Evolutionary conservation across 2,329 filamentous ascomycete species (phyloP), one percentile per base, ranked within the genome.

Genomic region (Herpotrichia juniperi): DNA sequence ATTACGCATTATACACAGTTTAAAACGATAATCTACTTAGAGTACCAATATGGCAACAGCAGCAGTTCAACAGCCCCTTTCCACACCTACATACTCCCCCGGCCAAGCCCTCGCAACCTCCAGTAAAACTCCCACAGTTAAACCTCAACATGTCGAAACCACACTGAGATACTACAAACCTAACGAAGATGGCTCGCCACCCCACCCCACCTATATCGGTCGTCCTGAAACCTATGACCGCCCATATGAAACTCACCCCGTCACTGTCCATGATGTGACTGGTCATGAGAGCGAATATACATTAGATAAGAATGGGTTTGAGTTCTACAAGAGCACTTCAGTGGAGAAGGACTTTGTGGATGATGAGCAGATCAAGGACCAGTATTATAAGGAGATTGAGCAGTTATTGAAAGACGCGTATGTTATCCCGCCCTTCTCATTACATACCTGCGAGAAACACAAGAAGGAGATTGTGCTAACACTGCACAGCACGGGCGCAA

Each of bases 401-500:
- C 54, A 72, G 37, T 47, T 76, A n/a, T 47, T 76, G 26, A 74
- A 74, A 53, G 63, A 74, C 45, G 73, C 61, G 71, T 74, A 56
- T 46, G 69, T 64, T 14, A 22, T 22, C 30, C 31, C 22, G 22
- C 46, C 31, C n/a, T 8, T n/a, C 32, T 35, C 12, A 35, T 6
- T 8, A n/a, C 17, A 35, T 19, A n/a, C 9, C 28, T n/a, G 12
- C 12, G 16, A 8, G 37, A 22, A 42, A 25, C 7, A n/a, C 21
- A 8, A n/a, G 21, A 9, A 10, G 11, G 16, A 24, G 37, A 7
- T 16, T 8, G 14, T 8, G 12, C 16, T 25, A 42, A 39, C 3
- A 22, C 9, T 17, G 11, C 16, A 34, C 54, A 85, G 83, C 25
- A 87, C 84, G 14, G 84, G 83, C 2, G 83, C 79, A 14, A 72